phyloP scores from a whole-genome alignment of 2,329 filamentous ascomycete genomes.

The Colletotrichum zoysiae region DNA sequence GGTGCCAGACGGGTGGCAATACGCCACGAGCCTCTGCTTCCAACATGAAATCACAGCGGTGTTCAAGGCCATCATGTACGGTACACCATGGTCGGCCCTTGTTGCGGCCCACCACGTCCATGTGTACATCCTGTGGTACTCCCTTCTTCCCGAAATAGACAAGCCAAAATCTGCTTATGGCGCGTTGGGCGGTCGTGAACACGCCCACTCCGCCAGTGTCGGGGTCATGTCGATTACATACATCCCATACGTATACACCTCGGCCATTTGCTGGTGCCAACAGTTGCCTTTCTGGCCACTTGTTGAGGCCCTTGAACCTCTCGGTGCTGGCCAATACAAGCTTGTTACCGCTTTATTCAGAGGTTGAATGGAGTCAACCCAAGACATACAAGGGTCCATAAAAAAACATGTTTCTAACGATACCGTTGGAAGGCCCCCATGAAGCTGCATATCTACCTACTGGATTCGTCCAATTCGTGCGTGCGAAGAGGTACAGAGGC shows the following conservation, averaged over 20 bases:
- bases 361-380: not conserved
- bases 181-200: not conserved
- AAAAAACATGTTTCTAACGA: not conserved
- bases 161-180: not conserved
- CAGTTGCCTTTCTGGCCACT: not conserved
- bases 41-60: not conserved
- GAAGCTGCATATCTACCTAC: not conserved
- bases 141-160: not conserved
- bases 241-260: not conserved
- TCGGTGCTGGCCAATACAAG: not conserved
- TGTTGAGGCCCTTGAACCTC: not conserved
- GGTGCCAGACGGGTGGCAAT: not conserved
- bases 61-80: not conserved
- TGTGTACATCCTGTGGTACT: too few relatives aligned
- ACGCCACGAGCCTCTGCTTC: constrained; percentile 1
- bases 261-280: not conserved
- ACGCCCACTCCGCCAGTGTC: not conserved
- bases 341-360: not conserved
- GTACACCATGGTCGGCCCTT: not conserved
- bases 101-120: not conserved
- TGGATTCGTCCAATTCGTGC: not conserved
- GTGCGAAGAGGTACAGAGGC: not conserved
- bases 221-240: not conserved
- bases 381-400: not conserved
- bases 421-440: not conserved